Conservation (phyloP, 2,329 filamentous ascomycete genomes). For the Ceratocystis ficicola region DNA sequence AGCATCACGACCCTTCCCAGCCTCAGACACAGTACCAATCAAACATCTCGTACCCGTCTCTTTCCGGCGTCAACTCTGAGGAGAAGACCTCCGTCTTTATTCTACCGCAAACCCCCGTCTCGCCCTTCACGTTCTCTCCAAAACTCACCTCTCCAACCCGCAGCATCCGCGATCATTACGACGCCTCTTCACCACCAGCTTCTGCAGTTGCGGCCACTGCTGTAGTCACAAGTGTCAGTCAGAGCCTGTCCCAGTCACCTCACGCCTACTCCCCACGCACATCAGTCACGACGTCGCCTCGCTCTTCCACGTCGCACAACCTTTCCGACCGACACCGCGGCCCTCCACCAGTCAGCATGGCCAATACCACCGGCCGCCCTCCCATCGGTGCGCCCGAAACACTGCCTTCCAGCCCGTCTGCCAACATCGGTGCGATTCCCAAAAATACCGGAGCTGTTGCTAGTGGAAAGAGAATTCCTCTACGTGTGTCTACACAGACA, state of each 20-base stretch:
- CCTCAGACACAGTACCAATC: not conserved
- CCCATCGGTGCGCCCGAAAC: conserved; percentile 3
- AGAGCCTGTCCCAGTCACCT: not conserved
- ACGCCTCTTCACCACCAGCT: not conserved
- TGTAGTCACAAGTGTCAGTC: not conserved
- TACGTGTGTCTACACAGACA: conserved; percentile 7
- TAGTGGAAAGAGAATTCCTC: not conserved
- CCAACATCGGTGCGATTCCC: not conserved
- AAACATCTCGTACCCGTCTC: not conserved
- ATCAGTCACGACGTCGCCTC: not conserved
- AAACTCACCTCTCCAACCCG: conserved; percentile 20
- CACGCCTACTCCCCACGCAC: not conserved
- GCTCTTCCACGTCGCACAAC: not conserved
- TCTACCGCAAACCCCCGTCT: conserved; percentile 34
- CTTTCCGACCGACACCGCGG: not conserved
- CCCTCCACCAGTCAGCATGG: conserved; percentile 6
- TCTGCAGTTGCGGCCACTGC: not conserved
- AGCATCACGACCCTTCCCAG: not conserved
- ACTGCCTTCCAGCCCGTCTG: not conserved
- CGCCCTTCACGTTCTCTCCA: conserved; percentile 36
- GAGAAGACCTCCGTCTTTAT: conserved; percentile 31
- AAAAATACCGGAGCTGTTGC: not conserved
- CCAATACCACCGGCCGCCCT: not conserved
- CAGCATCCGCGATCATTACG: not conserved
- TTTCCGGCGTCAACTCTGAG: conserved; percentile 23